phyloP scores from a whole-genome alignment of 1,139 yeast species.

The Pichia sp. region DNA sequence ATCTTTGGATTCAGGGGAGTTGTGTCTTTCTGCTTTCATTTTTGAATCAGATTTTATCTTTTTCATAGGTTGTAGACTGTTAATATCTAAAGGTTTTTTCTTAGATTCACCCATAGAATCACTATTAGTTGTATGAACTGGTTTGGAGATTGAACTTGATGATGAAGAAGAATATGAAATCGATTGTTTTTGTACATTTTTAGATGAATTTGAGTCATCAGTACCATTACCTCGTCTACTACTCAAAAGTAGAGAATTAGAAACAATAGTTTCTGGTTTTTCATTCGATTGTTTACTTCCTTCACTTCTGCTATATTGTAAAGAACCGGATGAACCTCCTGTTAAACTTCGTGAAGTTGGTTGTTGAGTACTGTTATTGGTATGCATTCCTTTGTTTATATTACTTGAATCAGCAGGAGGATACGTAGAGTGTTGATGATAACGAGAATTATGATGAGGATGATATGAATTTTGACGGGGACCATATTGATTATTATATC shows the following conservation, averaged over 20 bases:
- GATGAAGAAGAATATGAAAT: not conserved
- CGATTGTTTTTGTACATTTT: no score
- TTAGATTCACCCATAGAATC: not conserved
- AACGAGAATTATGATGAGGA: slow-evolving; percentile 4
- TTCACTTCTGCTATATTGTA: no score
- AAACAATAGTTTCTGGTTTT: not conserved
- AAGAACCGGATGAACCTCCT: no score
- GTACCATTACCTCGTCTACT: slow-evolving; percentile 10
- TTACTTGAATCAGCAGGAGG: not conserved
- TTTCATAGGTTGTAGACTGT: slow-evolving; percentile 15
- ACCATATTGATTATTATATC: slow-evolving; percentile 4
- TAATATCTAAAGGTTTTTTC: slow-evolving; percentile 10
- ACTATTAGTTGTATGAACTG: not conserved
- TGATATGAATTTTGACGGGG: slow-evolving; percentile 10
- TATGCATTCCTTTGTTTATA: not conserved
- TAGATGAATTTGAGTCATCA: not conserved
- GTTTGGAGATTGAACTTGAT: not conserved
- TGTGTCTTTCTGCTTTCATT: not conserved
- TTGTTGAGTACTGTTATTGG: not conserved
- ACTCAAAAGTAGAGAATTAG: slow-evolving; percentile 5
- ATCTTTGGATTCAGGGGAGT: not conserved
- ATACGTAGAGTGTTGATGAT: slow-evolving; percentile 2
- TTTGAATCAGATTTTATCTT: not conserved
- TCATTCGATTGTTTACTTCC: not conserved
- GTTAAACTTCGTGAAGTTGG: no score